phyloP scores from a whole-genome alignment of 83 land plant species.

The Thuja plicata region DNA sequence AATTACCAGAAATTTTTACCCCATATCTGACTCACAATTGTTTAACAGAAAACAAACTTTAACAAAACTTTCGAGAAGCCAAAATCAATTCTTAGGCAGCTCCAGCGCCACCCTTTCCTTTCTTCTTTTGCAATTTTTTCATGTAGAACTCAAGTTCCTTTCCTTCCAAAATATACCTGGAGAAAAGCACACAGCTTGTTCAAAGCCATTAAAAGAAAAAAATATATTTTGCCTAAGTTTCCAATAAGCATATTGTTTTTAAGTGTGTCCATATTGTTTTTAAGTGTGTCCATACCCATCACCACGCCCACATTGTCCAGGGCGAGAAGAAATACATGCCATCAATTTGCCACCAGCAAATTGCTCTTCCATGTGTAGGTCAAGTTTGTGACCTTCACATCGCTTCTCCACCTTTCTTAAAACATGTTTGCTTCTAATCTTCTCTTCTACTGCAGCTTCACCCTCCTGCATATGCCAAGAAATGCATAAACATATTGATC shows the following conservation, averaged over 20 bases:
- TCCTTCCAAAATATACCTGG: constrained; percentile 44
- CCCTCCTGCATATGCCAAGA: neutral
- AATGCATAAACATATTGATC: neutral
- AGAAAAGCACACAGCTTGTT: neutral
- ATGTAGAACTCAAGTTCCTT: constrained; percentile 17
- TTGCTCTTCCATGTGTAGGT: no score
- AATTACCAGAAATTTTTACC: neutral
- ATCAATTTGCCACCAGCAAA: no score
- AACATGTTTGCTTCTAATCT: no score
- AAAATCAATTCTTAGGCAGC: constrained; percentile 22
- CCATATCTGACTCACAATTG: no score
- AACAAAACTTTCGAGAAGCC: neutral
- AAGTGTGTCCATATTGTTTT: neutral
- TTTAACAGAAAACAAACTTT: neutral
- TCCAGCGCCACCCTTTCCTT: constrained; percentile 46
- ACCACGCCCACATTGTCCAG: no score
- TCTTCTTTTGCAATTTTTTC: constrained; percentile 27
- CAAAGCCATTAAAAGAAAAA: neutral
- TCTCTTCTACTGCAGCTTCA: constrained; percentile 47
- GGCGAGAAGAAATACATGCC: no score
- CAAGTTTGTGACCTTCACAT: no score
- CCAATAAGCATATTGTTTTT: neutral
- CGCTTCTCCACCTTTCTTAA: no score
- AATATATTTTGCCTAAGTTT: no score
- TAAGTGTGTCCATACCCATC: no score